phyloP scores from a whole-genome alignment of 257 asterid species.

The Nicotiana otophora region DNA sequence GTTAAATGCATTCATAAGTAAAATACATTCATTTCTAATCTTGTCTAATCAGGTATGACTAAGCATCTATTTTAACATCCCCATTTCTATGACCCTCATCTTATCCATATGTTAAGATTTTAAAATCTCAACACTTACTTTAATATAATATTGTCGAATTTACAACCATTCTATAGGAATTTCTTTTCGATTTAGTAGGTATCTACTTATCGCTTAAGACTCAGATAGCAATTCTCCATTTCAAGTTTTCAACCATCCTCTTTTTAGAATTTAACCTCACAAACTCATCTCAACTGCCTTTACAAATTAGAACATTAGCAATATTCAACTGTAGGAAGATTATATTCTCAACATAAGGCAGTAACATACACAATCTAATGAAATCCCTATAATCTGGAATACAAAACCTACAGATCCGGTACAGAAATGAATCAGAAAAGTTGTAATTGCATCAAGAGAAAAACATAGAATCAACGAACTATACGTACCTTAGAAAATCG shows the following conservation, averaged over 20 bases:
- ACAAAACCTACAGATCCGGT: neutral
- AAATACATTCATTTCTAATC: neutral
- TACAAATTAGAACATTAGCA: neutral
- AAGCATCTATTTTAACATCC: neutral
- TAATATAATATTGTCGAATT: neutral
- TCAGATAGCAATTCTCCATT: neutral
- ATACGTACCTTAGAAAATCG: neutral
- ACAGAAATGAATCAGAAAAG: neutral
- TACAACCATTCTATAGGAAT: neutral
- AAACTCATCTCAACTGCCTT: neutral
- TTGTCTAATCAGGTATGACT: neutral
- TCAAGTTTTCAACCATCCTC: neutral
- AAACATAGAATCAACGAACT: neutral
- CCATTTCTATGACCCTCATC: neutral
- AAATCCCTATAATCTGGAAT: neutral
- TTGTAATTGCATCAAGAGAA: neutral
- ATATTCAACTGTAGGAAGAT: neutral
- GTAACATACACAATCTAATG: neutral
- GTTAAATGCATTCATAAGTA: neutral
- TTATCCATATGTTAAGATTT: neutral
- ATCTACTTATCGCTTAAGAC: neutral
- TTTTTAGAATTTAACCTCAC: neutral
- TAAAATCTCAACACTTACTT: neutral
- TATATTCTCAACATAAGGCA: neutral
- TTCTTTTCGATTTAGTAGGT: neutral